phyloP scores from a whole-genome alignment of 179 eudicot genomes.

The Silene vulgaris region DNA sequence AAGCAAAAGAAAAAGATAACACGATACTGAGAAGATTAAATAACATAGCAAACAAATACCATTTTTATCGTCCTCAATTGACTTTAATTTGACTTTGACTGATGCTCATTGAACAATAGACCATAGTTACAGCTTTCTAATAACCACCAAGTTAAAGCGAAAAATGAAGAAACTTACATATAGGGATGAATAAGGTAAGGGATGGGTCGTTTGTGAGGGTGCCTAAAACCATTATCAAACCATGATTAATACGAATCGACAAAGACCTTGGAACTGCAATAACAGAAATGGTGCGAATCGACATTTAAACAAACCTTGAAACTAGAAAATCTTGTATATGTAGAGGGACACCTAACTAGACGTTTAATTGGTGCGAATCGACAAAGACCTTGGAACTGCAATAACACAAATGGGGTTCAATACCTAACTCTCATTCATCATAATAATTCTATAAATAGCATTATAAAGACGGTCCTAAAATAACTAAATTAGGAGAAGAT shows the following conservation, averaged over 20 bases:
- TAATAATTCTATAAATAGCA: no score
- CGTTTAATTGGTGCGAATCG: constrained; percentile 29
- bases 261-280: no score
- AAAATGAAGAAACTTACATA: constrained; percentile 39
- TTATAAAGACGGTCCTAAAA: no score
- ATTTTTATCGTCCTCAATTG: no score
- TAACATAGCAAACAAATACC: not conserved
- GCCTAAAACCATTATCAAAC: constrained; percentile 37
- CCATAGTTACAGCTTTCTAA: no score
- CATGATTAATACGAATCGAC: not conserved
- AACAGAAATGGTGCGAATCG: no score
- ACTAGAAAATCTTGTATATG: constrained; percentile 33
- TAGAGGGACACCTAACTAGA: constrained; percentile 35
- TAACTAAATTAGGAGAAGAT: no score
- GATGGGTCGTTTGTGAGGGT: constrained; percentile 33
- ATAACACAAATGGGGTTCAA: constrained; percentile 14
- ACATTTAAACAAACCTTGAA: constrained; percentile 45
- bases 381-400: constrained; percentile 45
- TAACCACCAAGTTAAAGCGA: no score
- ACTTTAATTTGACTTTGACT: no score
- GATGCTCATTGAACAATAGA: no score
- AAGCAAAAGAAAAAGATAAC: not conserved
- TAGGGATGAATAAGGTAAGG: constrained; percentile 37
- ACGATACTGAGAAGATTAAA: not conserved
- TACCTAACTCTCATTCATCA: not conserved